Percentiles rank a stretch among this genome's conserved stretches.
Conservation (phyloP, 495 filamentous ascomycete species). For the Hyaloscypha hepaticicola region DNA sequence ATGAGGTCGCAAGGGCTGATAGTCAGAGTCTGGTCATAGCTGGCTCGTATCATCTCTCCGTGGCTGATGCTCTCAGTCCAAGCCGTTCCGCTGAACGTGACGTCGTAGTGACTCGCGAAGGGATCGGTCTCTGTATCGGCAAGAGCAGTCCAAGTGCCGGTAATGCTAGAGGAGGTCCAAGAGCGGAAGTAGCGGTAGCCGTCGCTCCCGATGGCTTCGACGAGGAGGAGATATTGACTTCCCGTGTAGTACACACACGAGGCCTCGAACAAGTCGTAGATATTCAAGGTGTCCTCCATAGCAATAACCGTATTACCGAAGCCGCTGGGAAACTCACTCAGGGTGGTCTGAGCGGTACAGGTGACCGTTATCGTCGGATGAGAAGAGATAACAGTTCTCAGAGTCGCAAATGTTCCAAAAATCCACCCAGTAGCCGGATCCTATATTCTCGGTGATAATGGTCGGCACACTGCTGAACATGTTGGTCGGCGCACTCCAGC, state of each 20-base stretch:
- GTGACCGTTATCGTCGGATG: constrained; percentile 13
- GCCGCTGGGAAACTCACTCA: not conserved
- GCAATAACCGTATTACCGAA: constrained; percentile 1
- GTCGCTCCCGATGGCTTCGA: constrained; percentile 8
- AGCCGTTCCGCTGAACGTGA: constrained; percentile 7
- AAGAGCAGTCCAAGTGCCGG: not conserved
- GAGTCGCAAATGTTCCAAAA: constrained; percentile 9
- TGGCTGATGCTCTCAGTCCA: constrained; percentile 14
- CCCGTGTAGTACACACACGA: constrained; percentile 6
- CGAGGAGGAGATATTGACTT: constrained; percentile 7
- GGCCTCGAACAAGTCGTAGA: constrained; percentile 5
- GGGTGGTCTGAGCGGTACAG: constrained; percentile 7
- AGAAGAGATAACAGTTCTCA: constrained; percentile 10
- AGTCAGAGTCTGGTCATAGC: constrained; percentile 9
- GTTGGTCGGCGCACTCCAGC: constrained; percentile 4
- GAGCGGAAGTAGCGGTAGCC: constrained; percentile 9
- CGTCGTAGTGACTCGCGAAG: constrained; percentile 5
- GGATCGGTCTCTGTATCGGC: constrained; percentile 2
- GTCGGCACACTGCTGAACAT: not conserved
- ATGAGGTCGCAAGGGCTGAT: constrained; percentile 9
- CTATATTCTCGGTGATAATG: not conserved
- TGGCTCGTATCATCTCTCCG: constrained; percentile 7
- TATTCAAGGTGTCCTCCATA: not conserved
- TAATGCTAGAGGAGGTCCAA: constrained; percentile 4
- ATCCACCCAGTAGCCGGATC: constrained; percentile 9